phyloP scores from a whole-genome alignment of 108 stramenopile species.

The Fragilaria crotonensis region DNA sequence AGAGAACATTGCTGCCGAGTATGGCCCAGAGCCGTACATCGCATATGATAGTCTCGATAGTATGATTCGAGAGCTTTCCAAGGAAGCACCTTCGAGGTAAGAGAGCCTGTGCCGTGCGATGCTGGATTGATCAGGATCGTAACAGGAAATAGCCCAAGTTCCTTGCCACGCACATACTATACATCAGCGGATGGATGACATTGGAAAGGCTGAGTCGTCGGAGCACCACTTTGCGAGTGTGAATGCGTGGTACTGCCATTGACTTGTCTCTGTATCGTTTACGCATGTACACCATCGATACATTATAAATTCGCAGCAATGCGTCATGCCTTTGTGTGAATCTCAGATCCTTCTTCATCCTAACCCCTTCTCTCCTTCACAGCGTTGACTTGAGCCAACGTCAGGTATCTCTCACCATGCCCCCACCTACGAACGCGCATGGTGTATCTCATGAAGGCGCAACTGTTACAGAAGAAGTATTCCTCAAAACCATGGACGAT shows the following conservation, averaged over 20 bases:
- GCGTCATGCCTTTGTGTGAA: not conserved
- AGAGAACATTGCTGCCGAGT: slow-evolving; percentile 71
- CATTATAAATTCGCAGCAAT: not conserved
- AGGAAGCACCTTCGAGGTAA: slow-evolving; percentile 33
- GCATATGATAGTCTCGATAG: slow-evolving; percentile 65
- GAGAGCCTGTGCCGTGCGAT: not conserved
- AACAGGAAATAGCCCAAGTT: not conserved
- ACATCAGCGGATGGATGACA: not conserved
- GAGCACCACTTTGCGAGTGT: not conserved
- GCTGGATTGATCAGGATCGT: not conserved
- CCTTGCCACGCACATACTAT: not conserved
- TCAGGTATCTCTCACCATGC: slow-evolving; percentile 76
- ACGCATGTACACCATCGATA: not conserved
- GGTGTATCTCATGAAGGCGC: slow-evolving; percentile 58
- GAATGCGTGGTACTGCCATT: not conserved
- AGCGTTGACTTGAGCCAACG: slow-evolving; percentile 66
- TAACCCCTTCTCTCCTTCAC: not conserved
- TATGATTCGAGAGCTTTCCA: slow-evolving; percentile 54
- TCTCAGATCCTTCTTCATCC: slow-evolving; percentile 1
- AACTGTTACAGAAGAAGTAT: slow-evolving; percentile 77
- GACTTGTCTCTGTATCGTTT: not conserved
- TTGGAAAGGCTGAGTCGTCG: not conserved
- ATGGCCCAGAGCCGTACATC: slow-evolving; percentile 69
- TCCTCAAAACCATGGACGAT: slow-evolving; percentile 71
- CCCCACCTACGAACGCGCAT: slow-evolving; percentile 80